Evolutionary conservation across 495 filamentous ascomycete species (phyloP).

Genomic region (Aspergillus kassunensis): DNA sequence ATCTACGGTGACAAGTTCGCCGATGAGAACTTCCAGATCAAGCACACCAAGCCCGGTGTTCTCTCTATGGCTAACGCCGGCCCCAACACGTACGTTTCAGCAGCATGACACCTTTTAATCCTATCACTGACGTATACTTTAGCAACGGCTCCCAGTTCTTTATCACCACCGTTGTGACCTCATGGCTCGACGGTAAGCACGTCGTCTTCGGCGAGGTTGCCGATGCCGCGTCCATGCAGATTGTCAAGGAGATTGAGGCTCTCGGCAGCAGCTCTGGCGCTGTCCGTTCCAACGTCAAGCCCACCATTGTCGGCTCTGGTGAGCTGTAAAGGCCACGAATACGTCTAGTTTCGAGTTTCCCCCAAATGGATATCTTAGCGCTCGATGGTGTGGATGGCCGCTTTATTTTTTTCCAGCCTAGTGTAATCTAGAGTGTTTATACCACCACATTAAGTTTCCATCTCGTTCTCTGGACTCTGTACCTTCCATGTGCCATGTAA

Average conservation of each 20-base stretch:
- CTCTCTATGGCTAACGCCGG: slow-evolving; percentile 98
- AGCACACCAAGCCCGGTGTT: slow-evolving; percentile 83
- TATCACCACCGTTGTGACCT: slow-evolving; percentile 87
- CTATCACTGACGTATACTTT: neutral
- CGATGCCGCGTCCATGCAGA: slow-evolving; percentile 54
- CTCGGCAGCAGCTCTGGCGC: slow-evolving; percentile 59
- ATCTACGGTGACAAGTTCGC: slow-evolving; percentile 98
- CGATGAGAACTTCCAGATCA: slow-evolving; percentile 88
- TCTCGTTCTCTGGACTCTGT: no score
- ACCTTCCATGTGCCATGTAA: no score
- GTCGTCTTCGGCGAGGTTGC: slow-evolving; percentile 96
- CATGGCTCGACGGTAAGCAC: slow-evolving; percentile 94
- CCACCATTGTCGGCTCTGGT: slow-evolving; percentile 63
- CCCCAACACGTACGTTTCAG: slow-evolving; percentile 63
- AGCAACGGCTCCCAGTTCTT: slow-evolving; percentile 99
- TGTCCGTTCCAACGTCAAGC: slow-evolving; percentile 59
- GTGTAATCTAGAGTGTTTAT: slow-evolving; percentile 29
- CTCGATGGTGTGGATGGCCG: neutral
- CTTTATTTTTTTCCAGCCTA: slow-evolving; percentile 9
- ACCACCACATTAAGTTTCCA: neutral
- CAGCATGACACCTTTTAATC: neutral
- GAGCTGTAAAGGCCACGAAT: slow-evolving; percentile 39
- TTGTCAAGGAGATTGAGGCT: slow-evolving; percentile 73
- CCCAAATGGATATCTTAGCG: neutral
- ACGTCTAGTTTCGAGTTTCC: neutral